phyloP scores from a whole-genome alignment of 176 grass and related monocot genomes.

The Oryza rufipogon region DNA sequence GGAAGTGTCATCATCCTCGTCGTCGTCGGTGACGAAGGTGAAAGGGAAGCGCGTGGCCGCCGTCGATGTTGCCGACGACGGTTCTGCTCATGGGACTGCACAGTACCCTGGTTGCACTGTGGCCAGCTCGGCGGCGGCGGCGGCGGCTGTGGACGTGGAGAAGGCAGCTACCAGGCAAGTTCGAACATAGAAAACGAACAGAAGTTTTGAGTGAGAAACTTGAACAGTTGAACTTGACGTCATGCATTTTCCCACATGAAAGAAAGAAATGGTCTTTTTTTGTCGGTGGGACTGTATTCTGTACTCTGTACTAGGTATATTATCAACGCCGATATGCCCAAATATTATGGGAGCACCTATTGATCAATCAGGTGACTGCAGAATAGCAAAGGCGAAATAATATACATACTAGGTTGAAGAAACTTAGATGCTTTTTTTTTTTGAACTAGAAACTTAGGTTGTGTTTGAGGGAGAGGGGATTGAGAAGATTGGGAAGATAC shows the following conservation, averaged over 20 bases:
- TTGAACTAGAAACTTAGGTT: neutral
- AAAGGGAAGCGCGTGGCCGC: conserved; percentile 56
- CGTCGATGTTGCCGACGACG: conserved; percentile 22
- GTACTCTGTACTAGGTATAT: too few species aligned
- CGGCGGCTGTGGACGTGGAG: conserved; percentile 33
- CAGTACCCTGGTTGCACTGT: conserved; percentile 23
- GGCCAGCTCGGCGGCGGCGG: conserved; percentile 4
- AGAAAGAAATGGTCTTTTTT: conserved; percentile 3
- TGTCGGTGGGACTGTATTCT: neutral
- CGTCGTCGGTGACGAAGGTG: conserved; percentile 34
- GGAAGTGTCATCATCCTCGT: conserved; percentile 42
- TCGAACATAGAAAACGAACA: conserved; percentile 44
- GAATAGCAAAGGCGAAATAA: too few species aligned
- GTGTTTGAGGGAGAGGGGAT: too few species aligned
- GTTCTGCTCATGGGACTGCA: neutral
- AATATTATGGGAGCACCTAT: too few species aligned
- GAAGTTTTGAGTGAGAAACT: neutral
- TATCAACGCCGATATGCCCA: too few species aligned
- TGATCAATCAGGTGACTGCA: too few species aligned
- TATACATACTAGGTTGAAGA: too few species aligned
- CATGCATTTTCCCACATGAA: neutral
- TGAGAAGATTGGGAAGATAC: too few species aligned
- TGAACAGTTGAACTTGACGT: conserved; percentile 10
- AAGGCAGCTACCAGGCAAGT: conserved; percentile 41
- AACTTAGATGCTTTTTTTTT: too few species aligned